Conservation (phyloP, 805 yeast species). For the Wickerhamomyces canadensis region DNA sequence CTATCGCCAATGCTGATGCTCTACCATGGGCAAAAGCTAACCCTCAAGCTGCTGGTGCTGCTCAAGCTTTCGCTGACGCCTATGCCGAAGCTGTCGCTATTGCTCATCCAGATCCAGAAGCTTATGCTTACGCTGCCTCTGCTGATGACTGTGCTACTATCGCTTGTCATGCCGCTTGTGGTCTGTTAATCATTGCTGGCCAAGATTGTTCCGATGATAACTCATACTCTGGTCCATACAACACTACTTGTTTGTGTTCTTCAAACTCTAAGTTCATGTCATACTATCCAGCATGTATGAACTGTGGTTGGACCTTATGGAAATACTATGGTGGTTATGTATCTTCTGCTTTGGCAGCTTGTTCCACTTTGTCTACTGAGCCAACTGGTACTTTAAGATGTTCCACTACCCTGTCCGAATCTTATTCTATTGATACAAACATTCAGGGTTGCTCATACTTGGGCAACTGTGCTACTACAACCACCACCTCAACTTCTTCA, state of each 20-base stretch:
- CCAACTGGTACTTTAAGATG: constrained; percentile 28
- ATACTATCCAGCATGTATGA: constrained; percentile 23
- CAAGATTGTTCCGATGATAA: constrained; percentile 20
- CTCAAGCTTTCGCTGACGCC: constrained; percentile 6
- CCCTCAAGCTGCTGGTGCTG: constrained; percentile 5
- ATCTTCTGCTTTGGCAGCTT: constrained; percentile 20
- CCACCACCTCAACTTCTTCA: not conserved
- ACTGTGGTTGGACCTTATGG: constrained; percentile 34
- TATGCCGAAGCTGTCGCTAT: constrained; percentile 11
- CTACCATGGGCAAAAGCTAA: constrained; percentile 5
- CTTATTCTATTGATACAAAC: constrained; percentile 4
- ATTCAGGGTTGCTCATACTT: constrained; percentile 5
- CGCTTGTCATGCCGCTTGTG: constrained; percentile 27
- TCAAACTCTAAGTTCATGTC: constrained; percentile 11
- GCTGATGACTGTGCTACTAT: constrained; percentile 22
- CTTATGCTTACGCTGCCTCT: constrained; percentile 20
- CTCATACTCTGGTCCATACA: constrained; percentile 11
- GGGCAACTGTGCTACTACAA: constrained; percentile 5
- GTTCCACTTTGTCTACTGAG: constrained; percentile 19
- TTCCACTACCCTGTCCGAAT: constrained; percentile 6
- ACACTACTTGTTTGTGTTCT: constrained; percentile 19
- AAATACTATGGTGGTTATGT: constrained; percentile 24
- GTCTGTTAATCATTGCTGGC: constrained; percentile 26
- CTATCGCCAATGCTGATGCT: constrained; percentile 1
- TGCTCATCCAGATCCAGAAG: constrained; percentile 16